Evolutionary conservation across 257 asterid species (phyloP), one percentile per base, ranked within the genome.

Genomic region (Ballota nigra): DNA sequence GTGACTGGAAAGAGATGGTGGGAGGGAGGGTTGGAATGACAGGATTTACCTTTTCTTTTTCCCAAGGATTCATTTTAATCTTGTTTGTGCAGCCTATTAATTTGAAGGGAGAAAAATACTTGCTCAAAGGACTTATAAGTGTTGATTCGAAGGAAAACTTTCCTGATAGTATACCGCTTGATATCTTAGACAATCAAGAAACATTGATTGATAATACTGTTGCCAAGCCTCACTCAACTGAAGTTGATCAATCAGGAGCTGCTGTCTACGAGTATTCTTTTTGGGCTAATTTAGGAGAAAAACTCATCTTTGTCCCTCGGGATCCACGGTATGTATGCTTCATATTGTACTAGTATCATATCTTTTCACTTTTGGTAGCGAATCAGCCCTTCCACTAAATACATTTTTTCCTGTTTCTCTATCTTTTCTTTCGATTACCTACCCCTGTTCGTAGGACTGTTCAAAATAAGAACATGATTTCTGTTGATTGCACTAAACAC

Each of bases 21-120:
- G 65, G 68, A 61, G 68, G 36, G 38, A 60, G 26, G 18, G 66
- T 36, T 60, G 43, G 28, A 45, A 15, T 19, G 13, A 38, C 68
- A 4, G 19, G 38, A 4, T 45, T 41, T 53, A 57, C 26, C 11
- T 10, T 71, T 69, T 29, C 57, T 70, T n/a, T n/a, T n/a, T n/a
- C n/a, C n/a, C 22, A 53, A 52, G 20, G 53, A 18, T 64, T 77
- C 47, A 75, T 71, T 60, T 52, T 56, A 28, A 75, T 31, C 70
- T 69, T 79, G 47, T 79, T 33, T 63, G 29, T 84, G 90, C 81
- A 93, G 98, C 96, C 96, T 77, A 80, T 94, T 81, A 72, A 85
- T 78, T 72, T 94, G 26, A 94, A 84, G 85, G 98, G 95, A 68
- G 95, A 91, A 78, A 91, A 86, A 52, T 94, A 87, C 87, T 88